A percentile compares a stretch with the other conserved stretches of the same genome.
Conservation (phyloP, 805 yeast genomes). For the Saturnispora gosingensis region DNA sequence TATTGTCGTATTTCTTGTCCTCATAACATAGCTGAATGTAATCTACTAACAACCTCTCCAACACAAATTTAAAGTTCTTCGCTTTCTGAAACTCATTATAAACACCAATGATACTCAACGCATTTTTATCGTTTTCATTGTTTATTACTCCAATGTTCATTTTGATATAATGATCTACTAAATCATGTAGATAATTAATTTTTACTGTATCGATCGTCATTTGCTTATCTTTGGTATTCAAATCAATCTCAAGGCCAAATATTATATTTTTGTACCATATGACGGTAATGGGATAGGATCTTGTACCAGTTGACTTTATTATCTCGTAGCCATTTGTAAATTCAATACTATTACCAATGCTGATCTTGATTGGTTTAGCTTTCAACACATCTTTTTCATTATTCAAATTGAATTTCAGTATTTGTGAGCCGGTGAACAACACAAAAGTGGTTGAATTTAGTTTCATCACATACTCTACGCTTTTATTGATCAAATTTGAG, state of each 20-base stretch:
- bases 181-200: constrained; percentile 36
- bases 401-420: constrained; percentile 24
- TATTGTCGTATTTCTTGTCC: constrained; percentile 21
- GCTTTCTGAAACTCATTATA: constrained; percentile 32
- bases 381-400: constrained; percentile 18
- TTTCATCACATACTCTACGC: constrained; percentile 27
- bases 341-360: constrained; percentile 25
- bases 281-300: constrained; percentile 42
- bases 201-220: constrained; percentile 28
- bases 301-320: constrained; percentile 25
- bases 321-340: neutral
- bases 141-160: constrained; percentile 17
- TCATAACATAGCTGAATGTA: constrained; percentile 27
- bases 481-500: constrained; percentile 17
- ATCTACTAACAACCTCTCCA: constrained; percentile 40
- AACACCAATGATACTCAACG: constrained; percentile 23
- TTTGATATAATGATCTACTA: constrained; percentile 38
- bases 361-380: constrained; percentile 23
- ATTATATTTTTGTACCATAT: constrained; percentile 39
- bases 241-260: constrained; percentile 41
- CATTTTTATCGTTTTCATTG: constrained; percentile 16
- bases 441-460: constrained; percentile 19
- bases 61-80: constrained; percentile 37
- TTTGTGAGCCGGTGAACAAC: constrained; percentile 28
- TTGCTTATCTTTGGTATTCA: constrained; percentile 14